Evolutionary conservation across 768 basidiomycete genomes (phyloP).

Genomic region (Psilocybe cyanescens): DNA sequence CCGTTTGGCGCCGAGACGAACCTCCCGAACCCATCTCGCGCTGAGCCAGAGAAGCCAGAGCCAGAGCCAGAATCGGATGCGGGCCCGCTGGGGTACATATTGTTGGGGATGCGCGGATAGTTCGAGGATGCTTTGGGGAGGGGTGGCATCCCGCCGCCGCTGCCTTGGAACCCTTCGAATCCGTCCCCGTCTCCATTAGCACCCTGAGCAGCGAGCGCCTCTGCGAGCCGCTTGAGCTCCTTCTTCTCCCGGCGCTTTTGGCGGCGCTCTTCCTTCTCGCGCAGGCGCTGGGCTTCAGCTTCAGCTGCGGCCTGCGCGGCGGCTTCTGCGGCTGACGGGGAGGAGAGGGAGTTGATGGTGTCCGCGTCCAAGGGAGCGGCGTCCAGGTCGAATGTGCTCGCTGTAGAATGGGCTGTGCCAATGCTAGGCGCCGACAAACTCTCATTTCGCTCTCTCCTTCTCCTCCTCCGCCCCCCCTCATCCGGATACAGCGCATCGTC

Average conservation of each 20-base stretch:
- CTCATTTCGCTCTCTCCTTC: slow-evolving; percentile 3
- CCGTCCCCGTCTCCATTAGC: slow-evolving; percentile 37
- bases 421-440: slow-evolving; percentile 8
- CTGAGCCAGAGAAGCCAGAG: slow-evolving; percentile 20
- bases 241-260: slow-evolving; percentile 48
- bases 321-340: slow-evolving; percentile 37
- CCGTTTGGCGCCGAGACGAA: slow-evolving; percentile 14
- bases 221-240: slow-evolving; percentile 44
- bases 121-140: slow-evolving; percentile 1
- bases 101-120: slow-evolving; percentile 22
- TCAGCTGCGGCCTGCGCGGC: slow-evolving; percentile 36
- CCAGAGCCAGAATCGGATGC: slow-evolving; percentile 21
- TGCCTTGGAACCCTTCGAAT: slow-evolving; percentile 74
- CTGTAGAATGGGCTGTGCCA: slow-evolving; percentile 24
- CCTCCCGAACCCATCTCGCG: slow-evolving; percentile 12
- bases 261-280: slow-evolving; percentile 55
- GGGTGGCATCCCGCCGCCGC: slow-evolving; percentile 28
- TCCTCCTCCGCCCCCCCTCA: slow-evolving; percentile 1
- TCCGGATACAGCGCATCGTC: slow-evolving; percentile 33
- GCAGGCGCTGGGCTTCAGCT: slow-evolving; percentile 40
- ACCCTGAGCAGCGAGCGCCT: slow-evolving; percentile 33
- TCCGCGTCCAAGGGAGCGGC: slow-evolving; percentile 66
- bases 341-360: slow-evolving; percentile 55
- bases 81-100: slow-evolving; percentile 11
- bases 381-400: slow-evolving; percentile 66